Conservation (phyloP, 768 basidiomycete species). For the Mrakia gelida region DNA sequence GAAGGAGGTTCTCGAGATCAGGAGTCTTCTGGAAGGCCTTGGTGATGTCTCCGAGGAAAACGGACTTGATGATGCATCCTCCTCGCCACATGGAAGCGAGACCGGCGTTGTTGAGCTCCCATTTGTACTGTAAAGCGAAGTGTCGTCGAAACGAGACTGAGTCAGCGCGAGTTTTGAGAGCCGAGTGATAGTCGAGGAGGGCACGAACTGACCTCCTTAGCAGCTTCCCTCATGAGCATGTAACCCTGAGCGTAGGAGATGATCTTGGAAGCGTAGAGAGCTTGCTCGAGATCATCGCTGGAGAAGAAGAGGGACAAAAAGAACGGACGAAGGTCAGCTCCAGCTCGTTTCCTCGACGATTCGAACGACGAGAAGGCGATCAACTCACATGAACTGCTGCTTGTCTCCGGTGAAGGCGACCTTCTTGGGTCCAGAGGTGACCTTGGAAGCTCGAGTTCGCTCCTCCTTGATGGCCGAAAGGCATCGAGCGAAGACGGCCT, state of each 20-base stretch:
- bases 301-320: neutral
- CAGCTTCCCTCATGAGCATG: slow-evolving; percentile 98
- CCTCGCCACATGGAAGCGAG: slow-evolving; percentile 99
- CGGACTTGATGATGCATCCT: slow-evolving; percentile 95
- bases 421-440: slow-evolving; percentile 81
- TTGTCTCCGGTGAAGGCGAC: slow-evolving; percentile 96
- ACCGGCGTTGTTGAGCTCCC: slow-evolving; percentile 61
- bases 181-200: neutral
- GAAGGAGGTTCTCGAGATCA: slow-evolving; percentile 83
- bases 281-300: slow-evolving; percentile 83
- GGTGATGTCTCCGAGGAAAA: slow-evolving; percentile 91
- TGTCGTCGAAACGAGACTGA: no score
- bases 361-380: neutral
- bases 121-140: slow-evolving; percentile 39
- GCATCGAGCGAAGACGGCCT: slow-evolving; percentile 98
- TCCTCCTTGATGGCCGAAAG: slow-evolving; percentile 95
- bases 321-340: neutral
- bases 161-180: neutral
- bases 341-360: neutral
- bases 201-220: slow-evolving; percentile 58
- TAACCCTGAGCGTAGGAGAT: slow-evolving; percentile 99
- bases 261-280: slow-evolving; percentile 98
- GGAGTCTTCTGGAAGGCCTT: slow-evolving; percentile 79
- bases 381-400: slow-evolving; percentile 67
- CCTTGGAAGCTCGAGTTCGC: slow-evolving; percentile 86